Conservation (phyloP, 176 grass and related monocot genomes). For the Hordeum marinum region DNA sequence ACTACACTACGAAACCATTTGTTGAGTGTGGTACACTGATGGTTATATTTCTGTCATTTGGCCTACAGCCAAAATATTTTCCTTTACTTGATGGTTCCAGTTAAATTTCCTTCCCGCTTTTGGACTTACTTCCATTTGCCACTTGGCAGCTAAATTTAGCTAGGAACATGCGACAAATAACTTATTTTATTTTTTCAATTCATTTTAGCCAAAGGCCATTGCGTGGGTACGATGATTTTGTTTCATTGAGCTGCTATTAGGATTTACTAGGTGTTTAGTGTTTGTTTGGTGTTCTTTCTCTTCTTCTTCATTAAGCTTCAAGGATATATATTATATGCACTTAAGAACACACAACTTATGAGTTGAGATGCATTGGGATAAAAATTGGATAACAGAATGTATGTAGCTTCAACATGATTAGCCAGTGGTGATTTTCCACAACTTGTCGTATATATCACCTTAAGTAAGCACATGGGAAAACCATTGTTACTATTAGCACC, state of each 20-base stretch:
- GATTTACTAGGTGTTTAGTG: background rate
- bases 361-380: too few species aligned
- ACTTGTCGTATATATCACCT: too few species aligned
- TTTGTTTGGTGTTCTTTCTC: too few species aligned
- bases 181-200: background rate
- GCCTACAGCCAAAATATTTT: background rate
- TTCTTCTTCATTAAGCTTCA: too few species aligned
- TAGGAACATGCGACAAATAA: background rate
- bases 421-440: too few species aligned
- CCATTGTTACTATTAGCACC: too few species aligned
- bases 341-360: too few species aligned
- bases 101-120: background rate
- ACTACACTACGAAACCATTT: slow-evolving; percentile 66
- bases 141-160: background rate
- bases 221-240: background rate
- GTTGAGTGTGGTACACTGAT: background rate
- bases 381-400: too few species aligned
- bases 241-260: background rate
- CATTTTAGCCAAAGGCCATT: background rate
- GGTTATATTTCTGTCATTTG: background rate
- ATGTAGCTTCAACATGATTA: too few species aligned
- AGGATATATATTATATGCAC: too few species aligned
- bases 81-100: background rate
- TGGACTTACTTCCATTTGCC: background rate
- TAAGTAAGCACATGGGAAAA: too few species aligned